These are phyloP conservation scores for Juglanconis sp. DNA, from an alignment of 2,329 filamentous ascomycete genomes.

Conservation along the genomic window DNA sequence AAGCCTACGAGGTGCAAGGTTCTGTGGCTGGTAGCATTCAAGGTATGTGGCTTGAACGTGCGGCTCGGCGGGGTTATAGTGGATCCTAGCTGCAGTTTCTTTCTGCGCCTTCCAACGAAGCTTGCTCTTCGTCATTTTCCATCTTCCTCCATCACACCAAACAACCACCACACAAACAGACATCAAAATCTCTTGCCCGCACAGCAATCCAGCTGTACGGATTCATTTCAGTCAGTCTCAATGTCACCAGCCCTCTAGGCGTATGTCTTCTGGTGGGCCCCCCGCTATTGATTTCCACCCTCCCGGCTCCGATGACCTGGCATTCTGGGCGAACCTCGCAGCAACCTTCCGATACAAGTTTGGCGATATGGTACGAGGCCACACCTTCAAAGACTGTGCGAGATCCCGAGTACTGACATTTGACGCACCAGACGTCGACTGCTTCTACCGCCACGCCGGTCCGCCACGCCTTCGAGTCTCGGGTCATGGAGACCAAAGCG, in stretches of 20 bases:
- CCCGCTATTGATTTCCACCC: constrained; percentile 15
- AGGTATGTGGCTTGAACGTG: background rate
- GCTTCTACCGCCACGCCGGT: constrained; percentile 69
- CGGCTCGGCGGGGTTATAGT: background rate
- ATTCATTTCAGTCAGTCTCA: background rate
- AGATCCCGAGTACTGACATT: constrained; percentile 11
- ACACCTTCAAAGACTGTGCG: background rate
- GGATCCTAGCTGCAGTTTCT: background rate
- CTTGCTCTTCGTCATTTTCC: background rate
- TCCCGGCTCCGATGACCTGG: constrained; percentile 21
- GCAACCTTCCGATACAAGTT: constrained; percentile 24
- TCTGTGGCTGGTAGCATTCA: background rate
- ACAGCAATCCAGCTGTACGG: background rate
- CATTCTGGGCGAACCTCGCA: constrained; percentile 24
- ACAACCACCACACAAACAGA: background rate
- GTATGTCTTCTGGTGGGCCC: constrained; percentile 20
- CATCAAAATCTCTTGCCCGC: background rate
- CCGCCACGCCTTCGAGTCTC: constrained; percentile 73
- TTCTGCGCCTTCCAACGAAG: background rate
- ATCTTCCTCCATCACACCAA: background rate
- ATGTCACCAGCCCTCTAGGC: constrained; percentile 8
- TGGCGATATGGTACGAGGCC: constrained; percentile 25
- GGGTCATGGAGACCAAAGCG: constrained; percentile 78
- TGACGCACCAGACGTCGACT: constrained; percentile 58
- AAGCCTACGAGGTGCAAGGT: background rate